These are phyloP conservation scores for Gracilariopsis chorda DNA, from an alignment of 23 red algal species.

Conservation along the genomic window DNA sequence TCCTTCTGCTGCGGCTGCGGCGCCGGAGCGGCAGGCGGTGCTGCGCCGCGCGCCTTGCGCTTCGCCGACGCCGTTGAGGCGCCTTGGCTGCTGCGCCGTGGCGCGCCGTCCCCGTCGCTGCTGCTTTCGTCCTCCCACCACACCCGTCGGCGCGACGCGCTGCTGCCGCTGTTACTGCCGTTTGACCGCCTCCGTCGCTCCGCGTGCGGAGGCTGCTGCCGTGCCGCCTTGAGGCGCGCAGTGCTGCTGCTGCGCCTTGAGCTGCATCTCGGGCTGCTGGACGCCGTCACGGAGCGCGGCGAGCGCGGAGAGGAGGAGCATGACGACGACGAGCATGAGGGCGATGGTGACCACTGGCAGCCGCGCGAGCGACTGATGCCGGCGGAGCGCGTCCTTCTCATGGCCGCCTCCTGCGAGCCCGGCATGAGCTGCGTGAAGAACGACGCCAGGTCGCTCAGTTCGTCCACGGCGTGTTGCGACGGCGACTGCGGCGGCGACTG, in stretches of 20 bases:
- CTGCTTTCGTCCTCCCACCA: conserved; percentile 6
- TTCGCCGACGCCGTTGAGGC: background rate
- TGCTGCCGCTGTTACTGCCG: background rate
- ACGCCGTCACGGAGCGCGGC: no score
- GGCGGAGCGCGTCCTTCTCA: background rate
- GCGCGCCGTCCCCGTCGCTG: background rate
- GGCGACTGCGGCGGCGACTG: background rate
- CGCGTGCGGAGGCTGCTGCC: no score
- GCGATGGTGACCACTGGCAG: no score
- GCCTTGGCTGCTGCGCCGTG: background rate
- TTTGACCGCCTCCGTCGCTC: no score
- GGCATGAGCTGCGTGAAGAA: conserved; percentile 8
- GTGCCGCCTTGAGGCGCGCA: no score
- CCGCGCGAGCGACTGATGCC: background rate
- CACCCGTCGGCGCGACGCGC: background rate
- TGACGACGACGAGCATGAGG: background rate
- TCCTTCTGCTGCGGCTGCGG: background rate
- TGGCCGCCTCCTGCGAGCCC: background rate
- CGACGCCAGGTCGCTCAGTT: background rate
- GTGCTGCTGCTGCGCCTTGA: no score
- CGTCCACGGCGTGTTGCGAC: conserved; percentile 21
- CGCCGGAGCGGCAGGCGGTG: background rate
- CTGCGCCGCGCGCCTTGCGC: background rate
- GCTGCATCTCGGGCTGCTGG: no score
- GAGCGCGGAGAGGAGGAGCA: no score